phyloP scores from a whole-genome alignment of 768 basidiomycete species.

The Kwoniella shandongensis region DNA sequence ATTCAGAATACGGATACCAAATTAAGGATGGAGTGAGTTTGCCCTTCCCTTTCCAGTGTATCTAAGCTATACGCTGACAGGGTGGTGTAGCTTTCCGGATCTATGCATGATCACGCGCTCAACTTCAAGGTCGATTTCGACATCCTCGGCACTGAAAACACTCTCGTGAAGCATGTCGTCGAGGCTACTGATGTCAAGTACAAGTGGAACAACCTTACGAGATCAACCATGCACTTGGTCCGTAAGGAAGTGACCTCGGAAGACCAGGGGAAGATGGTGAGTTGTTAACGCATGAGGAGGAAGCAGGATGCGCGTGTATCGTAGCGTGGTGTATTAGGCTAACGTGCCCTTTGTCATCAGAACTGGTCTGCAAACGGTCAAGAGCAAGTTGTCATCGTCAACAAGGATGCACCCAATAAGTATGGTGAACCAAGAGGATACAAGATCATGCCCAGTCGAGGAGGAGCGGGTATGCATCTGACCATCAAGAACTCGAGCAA shows the following conservation, averaged over 20 bases:
- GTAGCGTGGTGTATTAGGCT: too few species aligned
- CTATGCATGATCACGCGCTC: constrained; percentile 67
- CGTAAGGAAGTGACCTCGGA: constrained; percentile 31
- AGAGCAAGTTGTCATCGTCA: constrained; percentile 45
- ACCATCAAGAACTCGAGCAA: constrained; percentile 47
- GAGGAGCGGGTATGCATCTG: constrained; percentile 36
- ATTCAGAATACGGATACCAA: constrained; percentile 60
- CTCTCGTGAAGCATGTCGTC: constrained; percentile 56
- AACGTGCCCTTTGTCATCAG: background rate
- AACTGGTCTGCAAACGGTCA: constrained; percentile 42
- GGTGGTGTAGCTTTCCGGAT: constrained; percentile 62
- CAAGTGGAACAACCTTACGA: constrained; percentile 23
- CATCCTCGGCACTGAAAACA: constrained; percentile 62
- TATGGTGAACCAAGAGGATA: constrained; percentile 50
- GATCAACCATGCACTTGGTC: constrained; percentile 43
- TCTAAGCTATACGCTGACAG: too few species aligned
- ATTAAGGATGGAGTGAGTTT: constrained; percentile 52
- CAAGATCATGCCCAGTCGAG: constrained; percentile 45
- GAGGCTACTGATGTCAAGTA: constrained; percentile 13
- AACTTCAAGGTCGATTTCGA: constrained; percentile 67
- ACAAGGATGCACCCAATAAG: constrained; percentile 49
- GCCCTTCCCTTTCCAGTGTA: background rate
- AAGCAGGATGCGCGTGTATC: too few species aligned
- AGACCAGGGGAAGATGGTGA: constrained; percentile 57
- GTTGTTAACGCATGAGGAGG: constrained; percentile 5